Conservation (phyloP, 768 basidiomycete genomes). For the Exidia glandulosa region DNA sequence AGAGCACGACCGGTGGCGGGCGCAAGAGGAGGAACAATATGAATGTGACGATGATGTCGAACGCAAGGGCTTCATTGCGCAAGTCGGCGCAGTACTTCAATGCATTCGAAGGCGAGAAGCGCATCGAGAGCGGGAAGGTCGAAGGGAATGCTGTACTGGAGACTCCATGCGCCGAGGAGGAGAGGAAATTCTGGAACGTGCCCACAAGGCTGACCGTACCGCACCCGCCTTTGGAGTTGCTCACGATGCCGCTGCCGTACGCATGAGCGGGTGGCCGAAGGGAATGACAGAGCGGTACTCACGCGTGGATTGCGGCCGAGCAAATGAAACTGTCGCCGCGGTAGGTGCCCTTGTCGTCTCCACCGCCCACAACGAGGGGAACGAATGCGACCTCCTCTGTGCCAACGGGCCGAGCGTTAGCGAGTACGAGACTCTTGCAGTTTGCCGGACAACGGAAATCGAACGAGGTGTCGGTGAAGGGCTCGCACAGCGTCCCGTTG, state of each 20-base stretch:
- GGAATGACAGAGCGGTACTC: slow-evolving; percentile 26
- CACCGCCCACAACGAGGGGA: slow-evolving; percentile 79
- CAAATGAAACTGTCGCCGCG: slow-evolving; percentile 81
- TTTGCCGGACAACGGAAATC: slow-evolving; percentile 77
- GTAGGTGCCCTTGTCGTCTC: slow-evolving; percentile 59
- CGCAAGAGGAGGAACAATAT: slow-evolving; percentile 63
- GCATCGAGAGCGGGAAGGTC: slow-evolving; percentile 61
- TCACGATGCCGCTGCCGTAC: slow-evolving; percentile 47
- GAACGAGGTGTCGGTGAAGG: slow-evolving; percentile 49
- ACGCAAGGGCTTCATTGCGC: slow-evolving; percentile 55
- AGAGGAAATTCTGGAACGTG: slow-evolving; percentile 59
- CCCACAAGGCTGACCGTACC: slow-evolving; percentile 56
- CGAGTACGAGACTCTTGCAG: slow-evolving; percentile 49
- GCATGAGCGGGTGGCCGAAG: not conserved
- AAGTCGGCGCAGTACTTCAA: slow-evolving; percentile 62
- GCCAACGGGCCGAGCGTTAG: slow-evolving; percentile 68
- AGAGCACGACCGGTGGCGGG: slow-evolving; percentile 54
- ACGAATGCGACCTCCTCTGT: slow-evolving; percentile 49
- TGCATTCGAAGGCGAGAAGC: slow-evolving; percentile 36
- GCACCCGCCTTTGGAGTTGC: slow-evolving; percentile 63
- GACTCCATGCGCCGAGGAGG: slow-evolving; percentile 49
- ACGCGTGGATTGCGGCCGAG: slow-evolving; percentile 75
- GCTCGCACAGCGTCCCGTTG: slow-evolving; percentile 51
- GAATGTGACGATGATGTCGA: slow-evolving; percentile 59
- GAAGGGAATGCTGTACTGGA: slow-evolving; percentile 64